Base-by-base conservation (phyloP, 352 stramenopile genomes). In the Globisporangium apiculatum region DNA sequence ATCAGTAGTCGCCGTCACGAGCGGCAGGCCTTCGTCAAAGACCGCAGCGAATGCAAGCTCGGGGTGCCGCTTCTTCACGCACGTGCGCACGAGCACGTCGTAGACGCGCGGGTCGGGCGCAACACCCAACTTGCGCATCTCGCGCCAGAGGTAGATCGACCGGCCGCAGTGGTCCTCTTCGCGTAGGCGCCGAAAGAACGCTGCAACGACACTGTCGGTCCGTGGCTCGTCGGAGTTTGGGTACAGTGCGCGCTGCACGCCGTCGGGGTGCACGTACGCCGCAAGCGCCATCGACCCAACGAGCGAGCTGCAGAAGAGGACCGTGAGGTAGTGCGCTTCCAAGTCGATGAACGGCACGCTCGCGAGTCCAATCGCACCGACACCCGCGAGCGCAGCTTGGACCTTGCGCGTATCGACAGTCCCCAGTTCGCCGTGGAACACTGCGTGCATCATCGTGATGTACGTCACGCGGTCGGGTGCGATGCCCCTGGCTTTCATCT, bases 381-480 rank as follows among this genome's bases (percentile, higher is more conserved):
- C 64, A 5, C 79, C 80, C 7, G 67, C 63, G n/a, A 92, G 69
- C 10, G 71, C 74, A 1, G 60, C 66, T 64, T 92, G 89, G 45
- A 91, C 81, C 43, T 83, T 86, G 51, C 72, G 74, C 15, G 75
- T 72, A 51, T 94, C 73, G 31, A 94, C 66, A n/a, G 61, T 51
- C 8, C 78, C 74, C 40, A 90, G 65, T 45, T 92, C 80, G 38
- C 82, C 85, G 58, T 92, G 83, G 62, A 85, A 94, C 36, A 94
- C 85, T 1, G 80, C 85, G 64, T 92, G 85, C 82, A 94, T 88
- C 80, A 92, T 91, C 41, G 82, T 92, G 60, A 89, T 88, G 66
- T 90, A 91, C 37, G 85, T 94, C 41, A 88, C 72, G 4, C 85
- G 69, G 41, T 90, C 80, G 1, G 85, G 82, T 49, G 68, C 45